Evolutionary conservation across 805 yeast species (phyloP).

Genomic region (Lachancea waltii): DNA sequence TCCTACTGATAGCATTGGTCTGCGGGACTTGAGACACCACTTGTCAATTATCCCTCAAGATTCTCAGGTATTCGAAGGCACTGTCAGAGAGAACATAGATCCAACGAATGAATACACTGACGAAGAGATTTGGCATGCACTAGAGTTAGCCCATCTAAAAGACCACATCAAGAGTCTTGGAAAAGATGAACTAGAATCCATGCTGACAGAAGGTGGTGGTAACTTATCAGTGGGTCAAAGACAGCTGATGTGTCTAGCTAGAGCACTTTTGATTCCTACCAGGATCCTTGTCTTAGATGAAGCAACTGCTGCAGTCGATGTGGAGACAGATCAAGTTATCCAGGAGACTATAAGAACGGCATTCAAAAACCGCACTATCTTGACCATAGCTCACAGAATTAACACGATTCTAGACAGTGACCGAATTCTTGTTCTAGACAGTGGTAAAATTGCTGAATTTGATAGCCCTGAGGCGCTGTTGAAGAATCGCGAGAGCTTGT

Average conservation of each 20-base stretch:
- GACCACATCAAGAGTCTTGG: constrained; percentile 52
- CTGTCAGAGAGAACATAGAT: constrained; percentile 79
- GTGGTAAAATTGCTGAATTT: constrained; percentile 70
- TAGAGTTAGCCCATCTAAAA: constrained; percentile 73
- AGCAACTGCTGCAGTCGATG: constrained; percentile 87
- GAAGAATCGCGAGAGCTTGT: constrained; percentile 58
- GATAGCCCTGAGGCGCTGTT: constrained; percentile 65
- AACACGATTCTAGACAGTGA: constrained; percentile 81
- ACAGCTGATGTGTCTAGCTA: constrained; percentile 73
- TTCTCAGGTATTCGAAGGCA: constrained; percentile 85
- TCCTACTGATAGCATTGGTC: constrained; percentile 60
- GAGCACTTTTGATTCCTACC: constrained; percentile 62
- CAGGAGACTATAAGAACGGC: constrained; percentile 74
- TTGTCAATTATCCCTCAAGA: constrained; percentile 90
- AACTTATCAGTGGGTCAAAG: constrained; percentile 74
- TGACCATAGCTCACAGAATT: constrained; percentile 80
- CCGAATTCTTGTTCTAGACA: constrained; percentile 65
- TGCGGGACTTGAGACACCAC: constrained; percentile 67
- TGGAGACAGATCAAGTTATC: constrained; percentile 69
- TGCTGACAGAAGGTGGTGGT: constrained; percentile 59
- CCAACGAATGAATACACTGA: constrained; percentile 66
- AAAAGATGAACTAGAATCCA: constrained; percentile 48
- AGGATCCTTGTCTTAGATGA: constrained; percentile 70
- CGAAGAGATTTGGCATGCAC: constrained; percentile 75
- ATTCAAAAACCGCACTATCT: constrained; percentile 68